Evolutionary conservation across 768 basidiomycete species (phyloP).

Genomic region (Auricularia heimuer): DNA sequence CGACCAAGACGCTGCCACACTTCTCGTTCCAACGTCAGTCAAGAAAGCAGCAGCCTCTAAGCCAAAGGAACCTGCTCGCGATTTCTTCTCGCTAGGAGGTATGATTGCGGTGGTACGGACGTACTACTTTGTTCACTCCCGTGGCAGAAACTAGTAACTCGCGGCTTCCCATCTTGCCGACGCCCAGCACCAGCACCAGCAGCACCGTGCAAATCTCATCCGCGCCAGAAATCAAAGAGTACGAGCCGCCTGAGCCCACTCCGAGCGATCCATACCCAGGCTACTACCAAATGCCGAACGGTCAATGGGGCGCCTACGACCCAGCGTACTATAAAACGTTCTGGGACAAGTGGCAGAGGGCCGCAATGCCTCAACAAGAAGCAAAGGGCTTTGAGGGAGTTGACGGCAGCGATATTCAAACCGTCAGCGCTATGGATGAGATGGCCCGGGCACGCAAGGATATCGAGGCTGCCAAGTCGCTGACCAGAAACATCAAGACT

Average conservation of each 20-base stretch:
- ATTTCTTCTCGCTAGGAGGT: slow-evolving; percentile 59
- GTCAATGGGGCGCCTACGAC: slow-evolving; percentile 69
- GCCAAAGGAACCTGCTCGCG: slow-evolving; percentile 31
- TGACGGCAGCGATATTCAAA: slow-evolving; percentile 44
- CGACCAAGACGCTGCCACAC: slow-evolving; percentile 6
- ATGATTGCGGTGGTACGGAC: slow-evolving; percentile 16
- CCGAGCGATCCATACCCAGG: slow-evolving; percentile 73
- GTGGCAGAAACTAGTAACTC: slow-evolving; percentile 8
- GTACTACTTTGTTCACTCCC: slow-evolving; percentile 17
- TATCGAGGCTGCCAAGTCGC: slow-evolving; percentile 58
- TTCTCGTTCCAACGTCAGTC: slow-evolving; percentile 16
- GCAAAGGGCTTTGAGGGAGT: slow-evolving; percentile 60
- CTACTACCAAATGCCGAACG: slow-evolving; percentile 77
- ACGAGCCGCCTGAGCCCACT: slow-evolving; percentile 64
- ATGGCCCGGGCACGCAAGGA: slow-evolving; percentile 62
- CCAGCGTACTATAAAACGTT: slow-evolving; percentile 56
- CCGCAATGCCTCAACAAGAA: slow-evolving; percentile 2
- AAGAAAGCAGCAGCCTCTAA: slow-evolving; percentile 8
- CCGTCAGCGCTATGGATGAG: slow-evolving; percentile 58
- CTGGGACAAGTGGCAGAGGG: slow-evolving; percentile 61
- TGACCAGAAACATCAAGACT: slow-evolving; percentile 54
- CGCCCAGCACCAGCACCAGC: neutral
- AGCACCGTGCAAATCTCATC: slow-evolving; percentile 38
- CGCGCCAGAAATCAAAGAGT: slow-evolving; percentile 59
- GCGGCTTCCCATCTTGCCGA: slow-evolving; percentile 1